Conservation (phyloP, 2,329 filamentous ascomycete species). For the Pseudocercospora fuligena region DNA sequence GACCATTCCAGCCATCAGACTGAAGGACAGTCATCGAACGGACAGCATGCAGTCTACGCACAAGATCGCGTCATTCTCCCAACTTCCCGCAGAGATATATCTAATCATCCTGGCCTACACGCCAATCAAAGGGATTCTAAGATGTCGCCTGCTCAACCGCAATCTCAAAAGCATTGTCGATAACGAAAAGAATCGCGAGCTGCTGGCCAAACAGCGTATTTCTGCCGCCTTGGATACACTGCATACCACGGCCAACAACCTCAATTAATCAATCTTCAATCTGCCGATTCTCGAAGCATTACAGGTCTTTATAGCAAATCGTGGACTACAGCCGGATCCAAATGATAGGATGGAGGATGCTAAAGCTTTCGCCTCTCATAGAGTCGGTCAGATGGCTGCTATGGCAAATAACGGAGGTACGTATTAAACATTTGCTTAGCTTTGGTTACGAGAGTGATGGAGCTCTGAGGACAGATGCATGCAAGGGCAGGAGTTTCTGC, state of each 20-base stretch:
- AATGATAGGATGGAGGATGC: slow-evolving; percentile 13
- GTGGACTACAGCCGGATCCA: slow-evolving; percentile 6
- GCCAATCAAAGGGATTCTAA: slow-evolving; percentile 1
- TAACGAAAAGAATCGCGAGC: slow-evolving; percentile 7
- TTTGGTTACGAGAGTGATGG: not conserved
- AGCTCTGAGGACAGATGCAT: not conserved
- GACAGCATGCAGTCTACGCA: not conserved
- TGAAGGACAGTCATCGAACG: not conserved
- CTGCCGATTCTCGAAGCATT: slow-evolving; percentile 12
- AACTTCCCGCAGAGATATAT: slow-evolving; percentile 11
- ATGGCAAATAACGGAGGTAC: not conserved
- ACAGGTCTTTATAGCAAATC: slow-evolving; percentile 7
- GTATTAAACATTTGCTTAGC: not conserved
- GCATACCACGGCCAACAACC: not conserved
- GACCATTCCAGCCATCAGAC: not conserved
- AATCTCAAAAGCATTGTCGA: slow-evolving; percentile 10
- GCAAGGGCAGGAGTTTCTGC: not conserved
- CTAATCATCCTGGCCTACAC: slow-evolving; percentile 4
- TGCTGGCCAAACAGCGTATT: slow-evolving; percentile 7
- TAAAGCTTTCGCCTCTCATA: slow-evolving; percentile 3
- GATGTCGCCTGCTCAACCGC: slow-evolving; percentile 12
- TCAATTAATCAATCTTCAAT: not conserved
- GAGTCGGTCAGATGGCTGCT: not conserved
- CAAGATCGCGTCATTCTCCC: not conserved
- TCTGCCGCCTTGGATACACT: not conserved